Percentiles rank a stretch among this genome's conserved stretches.
Conservation (phyloP, 2,329 filamentous ascomycete genomes). For the Aspergillus aculeatinus region DNA sequence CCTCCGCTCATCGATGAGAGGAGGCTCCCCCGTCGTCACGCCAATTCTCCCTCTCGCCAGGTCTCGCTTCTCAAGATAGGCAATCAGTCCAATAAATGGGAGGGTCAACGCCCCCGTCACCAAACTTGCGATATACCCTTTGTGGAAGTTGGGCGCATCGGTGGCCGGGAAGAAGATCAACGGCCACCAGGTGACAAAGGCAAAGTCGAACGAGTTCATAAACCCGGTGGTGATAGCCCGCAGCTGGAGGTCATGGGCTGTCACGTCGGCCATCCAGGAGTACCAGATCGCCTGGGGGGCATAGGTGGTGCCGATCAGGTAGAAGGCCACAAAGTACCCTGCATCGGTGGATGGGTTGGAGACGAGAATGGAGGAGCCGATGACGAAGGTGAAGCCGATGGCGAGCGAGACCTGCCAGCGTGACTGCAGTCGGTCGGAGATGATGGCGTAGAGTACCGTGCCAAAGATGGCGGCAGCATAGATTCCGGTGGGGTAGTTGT, state of each 20-base stretch:
- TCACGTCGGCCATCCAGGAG: conserved; percentile 48
- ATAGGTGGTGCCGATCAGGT: conserved; percentile 47
- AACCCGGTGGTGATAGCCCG: conserved; percentile 47
- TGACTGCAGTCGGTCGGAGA: conserved; percentile 45
- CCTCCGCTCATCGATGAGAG: not conserved
- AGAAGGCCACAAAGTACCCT: conserved; percentile 47
- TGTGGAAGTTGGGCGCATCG: conserved; percentile 41
- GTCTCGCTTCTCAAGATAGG: conserved; percentile 30
- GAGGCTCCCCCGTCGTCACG: not conserved
- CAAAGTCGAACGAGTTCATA: conserved; percentile 48
- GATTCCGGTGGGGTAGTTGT: conserved; percentile 47
- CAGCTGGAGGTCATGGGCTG: conserved; percentile 40
- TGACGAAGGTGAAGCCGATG: conserved; percentile 45
- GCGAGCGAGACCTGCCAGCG: conserved; percentile 47
- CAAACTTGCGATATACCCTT: conserved; percentile 43
- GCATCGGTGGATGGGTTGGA: conserved; percentile 16
- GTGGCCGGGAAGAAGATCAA: conserved; percentile 45
- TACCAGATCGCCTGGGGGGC: conserved; percentile 51
- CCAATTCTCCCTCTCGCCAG: conserved; percentile 6
- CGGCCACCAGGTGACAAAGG: conserved; percentile 45
- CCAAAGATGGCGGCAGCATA: conserved; percentile 46
- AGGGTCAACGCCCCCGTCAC: conserved; percentile 40
- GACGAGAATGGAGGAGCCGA: conserved; percentile 27
- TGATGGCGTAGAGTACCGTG: conserved; percentile 42
- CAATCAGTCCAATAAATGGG: conserved; percentile 40